These are phyloP conservation scores for Globisporangium carolinianum DNA, from an alignment of 352 stramenopile species.

Conservation along the genomic window DNA sequence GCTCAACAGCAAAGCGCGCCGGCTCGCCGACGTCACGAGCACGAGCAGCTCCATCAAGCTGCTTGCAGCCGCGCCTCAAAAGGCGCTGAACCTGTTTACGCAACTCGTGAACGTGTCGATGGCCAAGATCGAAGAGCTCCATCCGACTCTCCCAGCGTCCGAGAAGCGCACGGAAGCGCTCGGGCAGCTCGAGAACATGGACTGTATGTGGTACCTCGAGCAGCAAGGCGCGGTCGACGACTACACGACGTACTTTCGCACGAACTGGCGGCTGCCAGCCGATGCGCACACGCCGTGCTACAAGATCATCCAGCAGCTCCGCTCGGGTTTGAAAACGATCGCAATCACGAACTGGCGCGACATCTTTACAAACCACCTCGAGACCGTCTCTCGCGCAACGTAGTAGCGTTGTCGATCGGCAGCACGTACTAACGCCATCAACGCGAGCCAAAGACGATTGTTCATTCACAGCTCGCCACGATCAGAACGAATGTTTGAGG, in stretches of 20 bases:
- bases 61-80: too few species aligned
- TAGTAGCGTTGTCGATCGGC: too few species aligned
- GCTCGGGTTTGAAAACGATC: slow-evolving; percentile 14
- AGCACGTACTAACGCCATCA: too few species aligned
- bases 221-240: slow-evolving; percentile 34
- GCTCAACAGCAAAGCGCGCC: background rate
- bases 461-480: background rate
- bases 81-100: background rate
- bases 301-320: slow-evolving; percentile 21
- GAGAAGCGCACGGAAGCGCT: slow-evolving; percentile 16
- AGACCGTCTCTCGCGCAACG: background rate
- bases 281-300: slow-evolving; percentile 29
- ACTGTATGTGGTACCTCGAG: slow-evolving; percentile 48
- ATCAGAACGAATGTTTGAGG: background rate
- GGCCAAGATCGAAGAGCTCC: background rate
- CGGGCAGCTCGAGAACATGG: slow-evolving; percentile 39
- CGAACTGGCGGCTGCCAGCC: slow-evolving; percentile 22
- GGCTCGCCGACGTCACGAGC: background rate
- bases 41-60: background rate
- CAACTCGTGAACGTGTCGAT: slow-evolving; percentile 1
- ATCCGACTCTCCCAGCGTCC: background rate
- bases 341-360: slow-evolving; percentile 14
- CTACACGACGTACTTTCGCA: slow-evolving; percentile 25
- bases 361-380: slow-evolving; percentile 16
- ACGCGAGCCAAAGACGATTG: background rate